Conservation (phyloP, 495 filamentous ascomycete genomes). For the Tuber indicum region DNA sequence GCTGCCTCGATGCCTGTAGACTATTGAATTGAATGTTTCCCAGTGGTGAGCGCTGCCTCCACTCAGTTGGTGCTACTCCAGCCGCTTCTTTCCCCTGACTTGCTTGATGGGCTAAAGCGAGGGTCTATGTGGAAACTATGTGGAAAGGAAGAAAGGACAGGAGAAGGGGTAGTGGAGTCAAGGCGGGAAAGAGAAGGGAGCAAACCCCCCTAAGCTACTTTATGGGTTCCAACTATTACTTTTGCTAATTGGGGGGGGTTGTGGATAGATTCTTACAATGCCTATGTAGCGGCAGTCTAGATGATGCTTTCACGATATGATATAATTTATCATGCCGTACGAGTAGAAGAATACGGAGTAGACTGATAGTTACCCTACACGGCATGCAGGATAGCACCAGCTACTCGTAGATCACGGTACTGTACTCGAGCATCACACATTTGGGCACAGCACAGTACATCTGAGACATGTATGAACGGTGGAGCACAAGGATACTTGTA, state of each 20-base stretch:
- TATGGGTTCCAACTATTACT: background rate
- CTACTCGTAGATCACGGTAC: background rate
- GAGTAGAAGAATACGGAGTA: background rate
- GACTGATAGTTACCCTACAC: background rate
- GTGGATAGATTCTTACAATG: background rate
- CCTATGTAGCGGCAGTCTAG: background rate
- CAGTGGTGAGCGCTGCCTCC: background rate
- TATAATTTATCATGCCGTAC: background rate
- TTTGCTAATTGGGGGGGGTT: background rate
- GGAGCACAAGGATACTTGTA: background rate
- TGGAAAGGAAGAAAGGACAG: background rate
- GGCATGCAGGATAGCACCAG: background rate
- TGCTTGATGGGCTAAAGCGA: background rate
- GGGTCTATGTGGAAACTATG: background rate
- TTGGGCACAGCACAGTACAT: background rate
- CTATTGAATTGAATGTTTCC: background rate
- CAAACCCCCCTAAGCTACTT: background rate
- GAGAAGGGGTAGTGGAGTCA: background rate
- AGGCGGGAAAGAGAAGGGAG: background rate
- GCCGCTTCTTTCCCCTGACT: background rate
- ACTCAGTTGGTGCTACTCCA: background rate
- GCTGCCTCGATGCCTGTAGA: no score
- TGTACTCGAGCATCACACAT: background rate
- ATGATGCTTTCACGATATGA: background rate
- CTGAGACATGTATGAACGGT: background rate